Evolutionary conservation across 2,329 filamentous ascomycete genomes (phyloP).

Genomic region (Dactylonectria estremocensis): DNA sequence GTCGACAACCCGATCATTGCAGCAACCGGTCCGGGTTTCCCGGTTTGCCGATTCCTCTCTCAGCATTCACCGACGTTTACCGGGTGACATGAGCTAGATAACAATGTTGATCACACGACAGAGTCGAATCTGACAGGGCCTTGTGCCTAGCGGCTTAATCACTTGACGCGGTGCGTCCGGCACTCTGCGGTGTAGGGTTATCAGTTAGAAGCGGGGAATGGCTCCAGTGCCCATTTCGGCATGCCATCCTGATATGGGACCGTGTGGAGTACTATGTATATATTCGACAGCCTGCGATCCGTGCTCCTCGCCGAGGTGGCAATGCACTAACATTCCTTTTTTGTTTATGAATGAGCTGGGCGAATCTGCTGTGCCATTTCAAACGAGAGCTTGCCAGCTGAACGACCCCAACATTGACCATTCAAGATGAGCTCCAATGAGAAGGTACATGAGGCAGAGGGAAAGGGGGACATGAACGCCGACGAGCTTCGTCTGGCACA

Average conservation of each 20-base stretch:
- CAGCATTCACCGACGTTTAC: not conserved
- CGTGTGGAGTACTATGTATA: not conserved
- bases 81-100: not conserved
- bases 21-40: not conserved
- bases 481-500: conserved; percentile 61
- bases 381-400: not conserved
- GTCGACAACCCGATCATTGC: not conserved
- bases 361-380: not conserved
- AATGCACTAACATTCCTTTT: not conserved
- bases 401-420: not conserved
- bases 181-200: conserved; percentile 4
- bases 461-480: conserved; percentile 44
- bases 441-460: conserved; percentile 12
- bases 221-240: not conserved
- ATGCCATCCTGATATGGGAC: not conserved
- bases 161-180: not conserved
- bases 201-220: conserved; percentile 3
- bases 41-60: not conserved
- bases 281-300: conserved; percentile 12
- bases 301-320: conserved; percentile 22
- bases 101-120: not conserved
- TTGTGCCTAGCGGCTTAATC: not conserved
- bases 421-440: conserved; percentile 21
- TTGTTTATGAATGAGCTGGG: no score
- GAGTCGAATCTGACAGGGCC: not conserved